These are phyloP conservation scores for Apiotrichum sp. DNA, from an alignment of 1,284 basidiomycete genomes.

Conservation along the genomic window DNA sequence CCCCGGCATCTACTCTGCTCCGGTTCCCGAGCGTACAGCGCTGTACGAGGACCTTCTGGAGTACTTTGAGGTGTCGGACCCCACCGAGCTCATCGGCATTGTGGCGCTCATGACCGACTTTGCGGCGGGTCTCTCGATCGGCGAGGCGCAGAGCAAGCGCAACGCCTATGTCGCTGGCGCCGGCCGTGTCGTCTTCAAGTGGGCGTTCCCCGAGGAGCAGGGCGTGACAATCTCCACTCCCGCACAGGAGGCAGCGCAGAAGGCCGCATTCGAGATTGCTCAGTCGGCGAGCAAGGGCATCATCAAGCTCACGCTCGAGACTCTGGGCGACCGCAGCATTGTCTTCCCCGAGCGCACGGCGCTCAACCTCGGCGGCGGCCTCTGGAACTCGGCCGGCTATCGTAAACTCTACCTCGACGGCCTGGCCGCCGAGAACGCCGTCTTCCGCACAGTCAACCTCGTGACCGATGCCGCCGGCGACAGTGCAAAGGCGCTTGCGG, in stretches of 20 bases:
- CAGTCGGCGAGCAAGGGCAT: conserved; percentile 21
- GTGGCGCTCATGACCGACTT: conserved; percentile 26
- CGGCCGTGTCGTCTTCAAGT: conserved; percentile 31
- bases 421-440: conserved; percentile 22
- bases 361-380: conserved; percentile 35
- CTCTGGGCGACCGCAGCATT: conserved; percentile 31
- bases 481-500: conserved; percentile 32
- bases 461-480: conserved; percentile 37
- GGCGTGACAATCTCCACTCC: conserved; percentile 6
- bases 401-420: conserved; percentile 27
- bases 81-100: conserved; percentile 34
- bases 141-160: conserved; percentile 31
- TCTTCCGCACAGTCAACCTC: conserved; percentile 27
- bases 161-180: conserved; percentile 39
- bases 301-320: conserved; percentile 27
- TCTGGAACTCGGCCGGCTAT: conserved; percentile 36
- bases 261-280: conserved; percentile 26
- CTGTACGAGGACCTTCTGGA: conserved; percentile 33
- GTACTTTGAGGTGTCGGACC: conserved; percentile 33
- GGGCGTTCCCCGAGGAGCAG: conserved; percentile 34
- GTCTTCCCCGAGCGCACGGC: conserved; percentile 27
- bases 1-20: conserved; percentile 21
- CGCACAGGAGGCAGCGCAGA: conserved; percentile 11
- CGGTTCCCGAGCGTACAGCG: conserved; percentile 19
- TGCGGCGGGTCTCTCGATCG: conserved; percentile 21